Evolutionary conservation across 768 basidiomycete species (phyloP).

Genomic region (Sarcomyxa edulis): DNA sequence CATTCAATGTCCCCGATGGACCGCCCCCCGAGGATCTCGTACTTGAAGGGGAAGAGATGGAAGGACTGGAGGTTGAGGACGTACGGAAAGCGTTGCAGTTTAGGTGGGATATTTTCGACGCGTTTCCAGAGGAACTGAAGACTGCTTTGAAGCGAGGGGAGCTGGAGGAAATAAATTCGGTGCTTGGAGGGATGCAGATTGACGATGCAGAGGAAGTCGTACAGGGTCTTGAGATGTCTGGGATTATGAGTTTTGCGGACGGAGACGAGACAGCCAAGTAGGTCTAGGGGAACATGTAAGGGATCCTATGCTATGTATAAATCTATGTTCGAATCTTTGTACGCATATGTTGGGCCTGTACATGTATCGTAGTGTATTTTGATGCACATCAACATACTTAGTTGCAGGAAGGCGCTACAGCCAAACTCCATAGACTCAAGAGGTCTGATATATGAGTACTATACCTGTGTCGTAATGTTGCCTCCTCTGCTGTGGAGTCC

Average conservation of each 20-base stretch:
- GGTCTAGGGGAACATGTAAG: too few species aligned
- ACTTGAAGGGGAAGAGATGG: constrained; percentile 87
- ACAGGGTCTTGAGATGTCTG: constrained; percentile 72
- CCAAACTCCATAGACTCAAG: too few species aligned
- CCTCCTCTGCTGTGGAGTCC: too few species aligned
- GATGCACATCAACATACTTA: constrained; percentile 4
- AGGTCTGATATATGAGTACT: too few species aligned
- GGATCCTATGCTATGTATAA: too few species aligned
- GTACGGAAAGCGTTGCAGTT: constrained; percentile 82
- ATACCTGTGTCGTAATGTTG: too few species aligned
- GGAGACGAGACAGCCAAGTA: constrained; percentile 63
- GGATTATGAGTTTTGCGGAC: constrained; percentile 86
- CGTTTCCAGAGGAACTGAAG: constrained; percentile 63
- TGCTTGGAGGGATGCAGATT: constrained; percentile 81
- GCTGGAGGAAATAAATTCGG: constrained; percentile 83
- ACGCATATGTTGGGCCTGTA: too few species aligned
- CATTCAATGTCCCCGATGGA: constrained; percentile 93
- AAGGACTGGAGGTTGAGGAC: constrained; percentile 75
- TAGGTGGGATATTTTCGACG: constrained; percentile 87
- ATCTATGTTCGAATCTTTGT: too few species aligned
- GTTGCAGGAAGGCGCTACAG: constrained; percentile 4
- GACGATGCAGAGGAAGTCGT: constrained; percentile 81
- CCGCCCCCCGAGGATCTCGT: constrained; percentile 84
- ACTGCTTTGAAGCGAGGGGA: constrained; percentile 71
- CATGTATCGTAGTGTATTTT: too few species aligned